Base-by-base conservation (phyloP, 2,329 filamentous ascomycete species). In the Sclerotiophoma versabilis region DNA sequence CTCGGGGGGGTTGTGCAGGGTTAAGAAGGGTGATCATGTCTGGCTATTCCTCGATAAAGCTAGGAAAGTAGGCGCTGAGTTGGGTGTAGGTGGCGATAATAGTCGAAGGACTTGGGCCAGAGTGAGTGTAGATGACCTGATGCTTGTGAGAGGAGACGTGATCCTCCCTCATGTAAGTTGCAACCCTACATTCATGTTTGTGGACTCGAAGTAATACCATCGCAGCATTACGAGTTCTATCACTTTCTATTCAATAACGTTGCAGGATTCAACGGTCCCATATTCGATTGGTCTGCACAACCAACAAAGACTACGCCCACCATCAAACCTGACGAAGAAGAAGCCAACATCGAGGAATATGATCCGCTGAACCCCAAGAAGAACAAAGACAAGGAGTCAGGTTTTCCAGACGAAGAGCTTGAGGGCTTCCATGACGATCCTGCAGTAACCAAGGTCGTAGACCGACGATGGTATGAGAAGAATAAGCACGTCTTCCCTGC, bases 401-500 rank as follows among this genome's bases (percentile, higher is more conserved):
- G 53, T 0, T 48, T 72, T 22, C 47, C 83, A 88, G 77, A 80
- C 46, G 61, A 72, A 3, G 74, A 80, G 23, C 77, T 83, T 11
- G 93, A 97, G 77, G 93, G 93, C 12, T 87, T 82, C 22, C 76
- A 81, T 33, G 90, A 95, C 58, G 93, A 98, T 65, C 87, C 93
- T 0, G 84, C 84, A 3, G 77, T 90, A 58, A 98, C 93, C 3
- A 98, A 97, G 73, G 93, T 99, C 3, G 93, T 99, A 4, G 93
- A 99, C 78, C 84, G 95, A 56, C 82, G 95, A 56, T 99, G 95
- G 95, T 99, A 97, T 74, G 92, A 97, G 79, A 86, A 88, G 69
- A 97, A 98, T 74, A 99, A 98, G 77, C 95, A 99, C 75, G 98
- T 99, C 53, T 99, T 93, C 73, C 95, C 95, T 0, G 93, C 93